Percentiles rank a stretch among this genome's conserved stretches.
phyloP scores from a whole-genome alignment of 1,284 basidiomycete genomes.

The Cystobasidium pallidum region DNA sequence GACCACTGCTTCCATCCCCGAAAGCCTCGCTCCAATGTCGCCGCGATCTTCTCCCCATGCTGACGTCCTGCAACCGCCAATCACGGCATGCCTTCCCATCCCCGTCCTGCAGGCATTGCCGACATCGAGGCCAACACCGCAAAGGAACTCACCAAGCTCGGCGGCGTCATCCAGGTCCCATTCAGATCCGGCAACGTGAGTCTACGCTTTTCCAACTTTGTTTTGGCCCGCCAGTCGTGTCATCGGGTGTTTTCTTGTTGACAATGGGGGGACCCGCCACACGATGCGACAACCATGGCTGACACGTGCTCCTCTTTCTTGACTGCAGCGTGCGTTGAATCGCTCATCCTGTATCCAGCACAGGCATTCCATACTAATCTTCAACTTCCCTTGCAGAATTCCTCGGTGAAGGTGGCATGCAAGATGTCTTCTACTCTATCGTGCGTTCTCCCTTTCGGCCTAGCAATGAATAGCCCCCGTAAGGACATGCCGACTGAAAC shows the following conservation, averaged over 20 bases:
- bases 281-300: neutral
- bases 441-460: conserved; percentile 56
- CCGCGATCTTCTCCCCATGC: conserved; percentile 1
- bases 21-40: too few species aligned
- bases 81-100: neutral
- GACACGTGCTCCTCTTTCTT: conserved; percentile 10
- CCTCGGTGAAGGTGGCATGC: conserved; percentile 73
- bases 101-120: conserved; percentile 72
- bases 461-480: too few species aligned
- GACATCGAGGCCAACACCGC: conserved; percentile 69
- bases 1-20: neutral
- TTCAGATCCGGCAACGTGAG: conserved; percentile 81
- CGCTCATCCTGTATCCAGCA: neutral
- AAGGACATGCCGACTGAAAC: neutral
- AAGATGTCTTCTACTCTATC: conserved; percentile 93
- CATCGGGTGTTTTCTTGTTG: neutral
- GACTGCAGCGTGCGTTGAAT: neutral
- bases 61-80: conserved; percentile 10
- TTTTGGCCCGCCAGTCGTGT: conserved; percentile 5
- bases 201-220: conserved; percentile 44
- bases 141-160: conserved; percentile 90
- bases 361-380: neutral
- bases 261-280: neutral
- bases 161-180: conserved; percentile 96
- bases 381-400: conserved; percentile 65